A percentile compares a stretch with the other conserved stretches of the same genome.
Evolutionary conservation across 2,329 filamentous ascomycete species (phyloP).

Genomic region (Parascedosporium putredinis): DNA sequence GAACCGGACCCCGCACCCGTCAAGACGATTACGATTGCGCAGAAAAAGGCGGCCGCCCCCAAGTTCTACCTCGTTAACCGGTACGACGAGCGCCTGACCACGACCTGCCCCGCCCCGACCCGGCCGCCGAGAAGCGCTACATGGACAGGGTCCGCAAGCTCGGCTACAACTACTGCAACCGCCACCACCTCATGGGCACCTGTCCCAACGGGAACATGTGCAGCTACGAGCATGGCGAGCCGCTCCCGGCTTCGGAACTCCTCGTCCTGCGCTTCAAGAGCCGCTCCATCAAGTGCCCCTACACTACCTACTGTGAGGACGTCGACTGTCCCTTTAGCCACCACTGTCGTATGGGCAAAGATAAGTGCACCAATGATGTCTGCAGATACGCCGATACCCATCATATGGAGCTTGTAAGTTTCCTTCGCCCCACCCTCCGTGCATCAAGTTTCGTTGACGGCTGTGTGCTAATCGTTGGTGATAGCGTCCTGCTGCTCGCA

Average conservation of each 20-base stretch:
- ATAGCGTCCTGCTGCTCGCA: slow-evolving; percentile 4
- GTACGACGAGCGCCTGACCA: slow-evolving; percentile 21
- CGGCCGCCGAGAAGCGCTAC: slow-evolving; percentile 13
- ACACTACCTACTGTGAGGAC: slow-evolving; percentile 12
- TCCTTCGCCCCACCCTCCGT: neutral
- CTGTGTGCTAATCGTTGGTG: no score
- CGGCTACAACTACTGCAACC: slow-evolving; percentile 15
- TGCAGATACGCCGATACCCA: slow-evolving; percentile 16
- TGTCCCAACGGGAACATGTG: slow-evolving; percentile 14
- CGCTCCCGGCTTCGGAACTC: slow-evolving; percentile 11
- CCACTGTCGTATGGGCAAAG: slow-evolving; percentile 15
- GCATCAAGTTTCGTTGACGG: no score
- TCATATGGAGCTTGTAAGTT: slow-evolving; percentile 14
- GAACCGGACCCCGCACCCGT: slow-evolving; percentile 1
- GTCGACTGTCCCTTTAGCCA: slow-evolving; percentile 13
- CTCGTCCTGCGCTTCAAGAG: slow-evolving; percentile 14
- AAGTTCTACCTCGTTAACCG: slow-evolving; percentile 21
- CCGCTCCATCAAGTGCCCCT: slow-evolving; percentile 12
- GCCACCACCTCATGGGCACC: slow-evolving; percentile 12
- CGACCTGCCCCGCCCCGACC: slow-evolving; percentile 16
- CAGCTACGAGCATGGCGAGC: slow-evolving; percentile 14
- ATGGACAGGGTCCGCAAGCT: slow-evolving; percentile 10
- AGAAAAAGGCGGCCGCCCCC: slow-evolving; percentile 13
- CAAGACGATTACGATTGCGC: slow-evolving; percentile 18
- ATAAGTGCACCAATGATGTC: slow-evolving; percentile 11